These are phyloP conservation scores for Backusella australiensis DNA, from an alignment of 192 early-diverging fungal genomes.

Conservation along the genomic window DNA sequence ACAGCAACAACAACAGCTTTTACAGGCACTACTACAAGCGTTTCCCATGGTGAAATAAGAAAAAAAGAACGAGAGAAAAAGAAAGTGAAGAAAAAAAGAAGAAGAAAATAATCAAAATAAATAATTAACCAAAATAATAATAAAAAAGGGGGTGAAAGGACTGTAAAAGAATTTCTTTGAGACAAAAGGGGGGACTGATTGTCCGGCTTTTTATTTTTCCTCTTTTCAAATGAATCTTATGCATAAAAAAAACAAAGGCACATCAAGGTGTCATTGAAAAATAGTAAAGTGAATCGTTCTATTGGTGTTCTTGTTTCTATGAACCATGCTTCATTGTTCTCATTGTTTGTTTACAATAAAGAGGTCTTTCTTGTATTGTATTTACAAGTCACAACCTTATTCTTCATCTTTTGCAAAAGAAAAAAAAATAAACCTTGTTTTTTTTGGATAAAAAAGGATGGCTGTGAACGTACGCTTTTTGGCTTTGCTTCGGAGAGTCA, in stretches of 20 bases:
- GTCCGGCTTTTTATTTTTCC: not conserved
- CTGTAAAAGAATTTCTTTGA: not conserved
- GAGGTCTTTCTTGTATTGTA: not conserved
- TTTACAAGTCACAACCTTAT: not conserved
- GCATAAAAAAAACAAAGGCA: no score
- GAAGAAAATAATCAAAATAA: not conserved
- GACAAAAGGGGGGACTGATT: not conserved
- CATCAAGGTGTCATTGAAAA: not conserved
- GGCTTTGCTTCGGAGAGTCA: not conserved
- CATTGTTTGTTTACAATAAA: not conserved
- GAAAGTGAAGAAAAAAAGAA: not conserved
- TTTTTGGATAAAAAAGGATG: not conserved
- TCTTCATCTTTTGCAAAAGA: not conserved
- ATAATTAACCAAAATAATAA: not conserved
- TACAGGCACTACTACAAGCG: constrained; percentile 2
- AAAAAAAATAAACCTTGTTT: not conserved
- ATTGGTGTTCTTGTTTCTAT: not conserved
- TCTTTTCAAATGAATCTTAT: not conserved
- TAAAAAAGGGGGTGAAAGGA: not conserved
- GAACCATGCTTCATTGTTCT: not conserved
- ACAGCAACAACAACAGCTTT: not conserved
- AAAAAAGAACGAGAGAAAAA: not conserved
- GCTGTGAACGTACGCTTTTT: not conserved
- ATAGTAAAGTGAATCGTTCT: not conserved
- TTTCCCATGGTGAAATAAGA: constrained; percentile 11